phyloP scores from a whole-genome alignment of 75 land plant species.

The Chamaecyparis obtusa region DNA sequence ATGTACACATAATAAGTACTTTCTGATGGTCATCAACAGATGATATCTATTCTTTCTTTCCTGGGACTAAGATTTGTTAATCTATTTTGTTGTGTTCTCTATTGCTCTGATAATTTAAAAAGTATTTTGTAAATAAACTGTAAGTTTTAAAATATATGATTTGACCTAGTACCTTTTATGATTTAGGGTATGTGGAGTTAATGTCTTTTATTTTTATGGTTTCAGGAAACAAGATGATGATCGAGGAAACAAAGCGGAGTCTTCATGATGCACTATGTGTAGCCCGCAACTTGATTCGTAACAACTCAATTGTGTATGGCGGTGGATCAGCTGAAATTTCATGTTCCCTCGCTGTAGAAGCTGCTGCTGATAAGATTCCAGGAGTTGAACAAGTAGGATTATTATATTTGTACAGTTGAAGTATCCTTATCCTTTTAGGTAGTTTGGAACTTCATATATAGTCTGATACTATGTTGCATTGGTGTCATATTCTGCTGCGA shows the following conservation, averaged over 20 bases:
- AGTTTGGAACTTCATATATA: too few relatives aligned
- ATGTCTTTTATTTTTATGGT: not conserved
- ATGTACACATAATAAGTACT: not conserved
- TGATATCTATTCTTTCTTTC: not conserved
- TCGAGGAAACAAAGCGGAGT: conserved; percentile 97
- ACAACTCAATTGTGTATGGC: conserved; percentile 96
- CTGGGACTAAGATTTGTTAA: not conserved
- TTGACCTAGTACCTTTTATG: not conserved
- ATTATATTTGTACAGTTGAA: not conserved
- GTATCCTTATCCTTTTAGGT: not conserved
- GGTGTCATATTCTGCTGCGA: too few relatives aligned
- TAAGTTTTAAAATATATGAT: not conserved
- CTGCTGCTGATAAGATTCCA: conserved; percentile 94
- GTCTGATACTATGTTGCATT: too few relatives aligned
- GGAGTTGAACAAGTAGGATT: conserved; percentile 90
- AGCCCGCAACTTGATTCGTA: conserved; percentile 92
- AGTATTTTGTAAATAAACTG: not conserved
- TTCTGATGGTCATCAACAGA: not conserved
- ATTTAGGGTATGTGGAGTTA: not conserved
- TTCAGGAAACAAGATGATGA: conserved; percentile 98
- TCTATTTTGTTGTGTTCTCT: not conserved
- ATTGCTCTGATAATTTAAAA: not conserved
- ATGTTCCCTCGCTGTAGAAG: conserved; percentile 90
- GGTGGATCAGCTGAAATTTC: conserved; percentile 98
- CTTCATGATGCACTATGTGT: conserved; percentile 98